These are phyloP conservation scores for Neophaeococcomyces mojaviensis DNA, from an alignment of 2,329 filamentous ascomycete species.

Conservation along the genomic window DNA sequence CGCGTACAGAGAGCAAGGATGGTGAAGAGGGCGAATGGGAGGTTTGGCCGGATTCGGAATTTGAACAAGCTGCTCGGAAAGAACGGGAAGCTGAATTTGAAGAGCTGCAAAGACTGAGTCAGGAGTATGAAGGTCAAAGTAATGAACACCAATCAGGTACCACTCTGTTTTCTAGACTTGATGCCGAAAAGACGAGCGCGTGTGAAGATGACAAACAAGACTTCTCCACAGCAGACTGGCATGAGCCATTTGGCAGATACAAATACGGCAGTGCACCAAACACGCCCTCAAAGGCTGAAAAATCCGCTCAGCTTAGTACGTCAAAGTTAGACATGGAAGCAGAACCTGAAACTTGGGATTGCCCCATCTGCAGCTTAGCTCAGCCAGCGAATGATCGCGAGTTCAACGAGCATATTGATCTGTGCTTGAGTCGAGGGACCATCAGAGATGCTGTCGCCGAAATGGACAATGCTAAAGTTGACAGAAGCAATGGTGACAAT, in stretches of 20 bases:
- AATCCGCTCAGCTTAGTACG: background rate
- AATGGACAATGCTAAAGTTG: constrained; percentile 1
- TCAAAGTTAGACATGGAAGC: background rate
- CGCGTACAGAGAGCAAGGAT: constrained; percentile 22
- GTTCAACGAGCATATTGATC: constrained; percentile 90
- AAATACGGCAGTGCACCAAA: constrained; percentile 21
- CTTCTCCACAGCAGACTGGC: constrained; percentile 19
- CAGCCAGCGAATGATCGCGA: constrained; percentile 68
- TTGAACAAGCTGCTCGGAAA: constrained; percentile 54
- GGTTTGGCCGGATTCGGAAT: constrained; percentile 59
- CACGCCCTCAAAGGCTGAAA: constrained; percentile 10
- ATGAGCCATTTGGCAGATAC: constrained; percentile 23
- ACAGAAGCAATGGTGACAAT: background rate
- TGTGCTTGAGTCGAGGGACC: constrained; percentile 75
- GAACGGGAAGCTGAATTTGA: constrained; percentile 55
- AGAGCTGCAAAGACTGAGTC: constrained; percentile 55
- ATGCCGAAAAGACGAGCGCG: background rate
- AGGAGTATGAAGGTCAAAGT: constrained; percentile 38
- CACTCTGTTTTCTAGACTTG: constrained; percentile 18
- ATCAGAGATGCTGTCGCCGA: constrained; percentile 69
- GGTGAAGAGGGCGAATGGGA: constrained; percentile 54
- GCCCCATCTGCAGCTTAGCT: constrained; percentile 75
- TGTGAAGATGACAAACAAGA: background rate
- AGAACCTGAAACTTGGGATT: constrained; percentile 55
- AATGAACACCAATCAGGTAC: constrained; percentile 11